These are phyloP conservation scores for Phytophthora ohioensis DNA, from an alignment of 352 stramenopile genomes.

Conservation along the genomic window DNA sequence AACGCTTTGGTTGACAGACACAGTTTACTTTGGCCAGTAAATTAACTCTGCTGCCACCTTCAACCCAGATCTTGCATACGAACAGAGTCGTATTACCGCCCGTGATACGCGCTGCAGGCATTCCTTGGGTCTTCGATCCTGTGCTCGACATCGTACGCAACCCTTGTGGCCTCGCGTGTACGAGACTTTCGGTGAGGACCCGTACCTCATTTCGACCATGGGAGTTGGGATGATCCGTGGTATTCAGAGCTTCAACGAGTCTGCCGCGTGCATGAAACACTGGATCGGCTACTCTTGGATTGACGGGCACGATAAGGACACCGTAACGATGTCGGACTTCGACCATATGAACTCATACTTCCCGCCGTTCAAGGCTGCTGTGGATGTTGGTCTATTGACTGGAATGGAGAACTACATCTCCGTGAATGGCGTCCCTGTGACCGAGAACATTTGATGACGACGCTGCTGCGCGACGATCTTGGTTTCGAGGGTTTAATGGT, in stretches of 20 bases:
- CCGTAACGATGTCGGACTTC: conserved; percentile 14
- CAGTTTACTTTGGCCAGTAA: conserved; percentile 38
- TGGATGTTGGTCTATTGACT: conserved; percentile 12
- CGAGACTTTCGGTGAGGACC: conserved; percentile 20
- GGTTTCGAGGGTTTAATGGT: conserved; percentile 42
- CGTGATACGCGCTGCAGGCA: conserved; percentile 7
- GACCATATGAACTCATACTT: conserved; percentile 22
- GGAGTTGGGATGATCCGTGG: conserved; percentile 15
- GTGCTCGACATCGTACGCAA: conserved; percentile 20
- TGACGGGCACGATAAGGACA: conserved; percentile 2
- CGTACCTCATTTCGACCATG: conserved; percentile 18
- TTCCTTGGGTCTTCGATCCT: conserved; percentile 17
- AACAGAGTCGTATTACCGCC: not conserved
- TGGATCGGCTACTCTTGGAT: conserved; percentile 12
- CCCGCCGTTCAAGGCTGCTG: conserved; percentile 19
- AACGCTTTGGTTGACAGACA: conserved; percentile 68
- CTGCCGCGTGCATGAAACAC: conserved; percentile 20
- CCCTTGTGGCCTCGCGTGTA: conserved; percentile 19
- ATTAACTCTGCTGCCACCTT: conserved; percentile 18
- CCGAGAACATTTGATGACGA: conserved; percentile 20
- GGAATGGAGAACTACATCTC: conserved; percentile 22
- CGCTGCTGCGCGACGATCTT: conserved; percentile 11
- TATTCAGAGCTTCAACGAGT: conserved; percentile 16
- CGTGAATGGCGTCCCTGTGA: conserved; percentile 17
- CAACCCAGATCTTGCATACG: conserved; percentile 13